Conservation (phyloP, 495 filamentous ascomycete species). For the Neurospora hispaniola region DNA sequence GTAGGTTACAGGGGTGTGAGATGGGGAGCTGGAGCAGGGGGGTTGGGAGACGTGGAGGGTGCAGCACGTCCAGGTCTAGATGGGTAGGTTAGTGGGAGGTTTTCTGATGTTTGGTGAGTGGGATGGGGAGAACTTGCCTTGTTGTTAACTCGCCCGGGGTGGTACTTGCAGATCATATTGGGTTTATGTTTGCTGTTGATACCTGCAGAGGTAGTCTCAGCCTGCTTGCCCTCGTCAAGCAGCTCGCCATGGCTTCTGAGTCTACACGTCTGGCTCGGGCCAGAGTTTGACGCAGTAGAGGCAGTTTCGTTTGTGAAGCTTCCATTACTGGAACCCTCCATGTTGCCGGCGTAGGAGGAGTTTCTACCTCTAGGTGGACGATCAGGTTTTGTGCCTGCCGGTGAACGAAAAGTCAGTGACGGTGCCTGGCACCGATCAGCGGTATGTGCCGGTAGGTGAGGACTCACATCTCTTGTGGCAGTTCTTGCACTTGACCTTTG, state of each 20-base stretch:
- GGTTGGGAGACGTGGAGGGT: neutral
- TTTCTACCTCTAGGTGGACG: neutral
- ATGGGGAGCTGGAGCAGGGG: neutral
- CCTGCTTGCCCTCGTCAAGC: neutral
- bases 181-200: no score
- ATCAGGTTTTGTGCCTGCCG: neutral
- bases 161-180: constrained; percentile 6
- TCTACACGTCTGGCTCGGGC: neutral
- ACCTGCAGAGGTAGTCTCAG: neutral
- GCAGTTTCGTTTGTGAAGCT: no score
- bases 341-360: neutral
- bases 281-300: neutral
- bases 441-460: no score
- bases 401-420: no score
- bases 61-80: constrained; percentile 7
- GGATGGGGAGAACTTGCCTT: neutral
- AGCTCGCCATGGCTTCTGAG: neutral
- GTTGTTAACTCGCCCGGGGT: neutral
- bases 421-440: no score
- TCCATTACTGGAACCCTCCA: neutral
- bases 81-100: neutral
- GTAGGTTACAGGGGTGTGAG: neutral
- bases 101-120: neutral
- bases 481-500: neutral
- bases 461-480: constrained; percentile 2